Evolutionary conservation across 2,329 filamentous ascomycete genomes (phyloP), one percentile per base, ranked within the genome.

Genomic region (Chaetomium globosum): DNA sequence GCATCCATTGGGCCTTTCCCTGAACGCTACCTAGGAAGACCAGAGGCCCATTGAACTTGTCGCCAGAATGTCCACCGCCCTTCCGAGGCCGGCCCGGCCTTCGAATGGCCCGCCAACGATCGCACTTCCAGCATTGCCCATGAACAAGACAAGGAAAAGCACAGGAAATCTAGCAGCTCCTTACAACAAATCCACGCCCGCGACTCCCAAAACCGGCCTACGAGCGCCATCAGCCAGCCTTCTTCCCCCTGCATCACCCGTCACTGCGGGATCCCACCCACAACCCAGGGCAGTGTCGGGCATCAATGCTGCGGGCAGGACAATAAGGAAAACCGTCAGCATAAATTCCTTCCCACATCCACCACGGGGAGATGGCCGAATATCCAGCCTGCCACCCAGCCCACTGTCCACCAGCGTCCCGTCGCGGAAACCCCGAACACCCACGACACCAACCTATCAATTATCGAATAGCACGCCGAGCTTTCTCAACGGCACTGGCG

Each of bases 291-390:
- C 84, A 2, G 77, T 82, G 6, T 82, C 86, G 9, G 81, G 80
- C 43, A 78, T 87, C 16, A 87, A 85, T 67, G 80, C 80, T 36
- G 80, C 85, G 5, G 86, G 87, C 30, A 93, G 89, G 76, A 87
- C 88, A 1, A 78, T 97, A 63, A 87, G 93, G 68, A 96, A 96
- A 78, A 91, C 91, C 0, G 89, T 96, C 73, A 97, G 93, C 82
- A 96, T 97, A 74, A 94, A 93, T 74, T 89, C 92, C 0, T 97
- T 98, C 74, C 94, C 94, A 33, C 91, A 96, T 69, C 94, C 94
- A 16, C 94, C 94, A 16, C 88, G 88, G 70, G 86, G 87, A 56
- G 83, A 84, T 61, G 82, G 79, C 61, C 83, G 85, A 69, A 79
- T 81, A 56, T 80, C 80, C 71, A 92, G 83, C 78, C 80, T 87